Conservation (phyloP, 108 stramenopile genomes). For the Stephanodiscus triporus region DNA sequence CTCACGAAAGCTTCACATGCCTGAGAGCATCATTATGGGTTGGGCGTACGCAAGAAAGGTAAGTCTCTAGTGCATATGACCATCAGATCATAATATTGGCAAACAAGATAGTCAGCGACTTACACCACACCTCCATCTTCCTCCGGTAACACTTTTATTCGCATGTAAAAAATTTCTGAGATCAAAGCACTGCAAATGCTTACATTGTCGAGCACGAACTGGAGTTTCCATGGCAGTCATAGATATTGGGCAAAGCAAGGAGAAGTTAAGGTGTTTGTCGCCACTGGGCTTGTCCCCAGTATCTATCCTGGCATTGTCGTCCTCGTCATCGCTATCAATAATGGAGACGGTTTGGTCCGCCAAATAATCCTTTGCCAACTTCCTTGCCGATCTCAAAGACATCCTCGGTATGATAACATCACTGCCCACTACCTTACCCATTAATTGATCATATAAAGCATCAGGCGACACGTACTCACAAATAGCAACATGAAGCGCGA, state of each 20-base stretch:
- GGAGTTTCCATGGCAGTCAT: slow-evolving; percentile 66
- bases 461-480: slow-evolving; percentile 57
- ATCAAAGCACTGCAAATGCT: slow-evolving; percentile 65
- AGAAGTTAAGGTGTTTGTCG: slow-evolving; percentile 49
- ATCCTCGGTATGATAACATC: slow-evolving; percentile 36
- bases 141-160: slow-evolving; percentile 60
- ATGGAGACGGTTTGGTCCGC: slow-evolving; percentile 36
- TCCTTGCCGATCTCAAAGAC: slow-evolving; percentile 32
- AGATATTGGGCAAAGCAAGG: slow-evolving; percentile 59
- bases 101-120: neutral
- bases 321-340: slow-evolving; percentile 52
- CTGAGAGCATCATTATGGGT: neutral
- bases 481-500: slow-evolving; percentile 53
- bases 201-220: slow-evolving; percentile 51
- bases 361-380: slow-evolving; percentile 47
- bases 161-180: slow-evolving; percentile 56
- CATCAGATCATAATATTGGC: neutral
- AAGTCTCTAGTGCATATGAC: neutral
- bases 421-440: slow-evolving; percentile 25
- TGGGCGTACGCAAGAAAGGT: neutral
- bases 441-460: slow-evolving; percentile 35
- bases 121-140: slow-evolving; percentile 71
- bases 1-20: slow-evolving; percentile 48
- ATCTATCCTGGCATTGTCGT: slow-evolving; percentile 23
- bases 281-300: slow-evolving; percentile 8